Evolutionary conservation across 352 stramenopile species (phyloP).

Genomic region (Phytophthora citrophthora): DNA sequence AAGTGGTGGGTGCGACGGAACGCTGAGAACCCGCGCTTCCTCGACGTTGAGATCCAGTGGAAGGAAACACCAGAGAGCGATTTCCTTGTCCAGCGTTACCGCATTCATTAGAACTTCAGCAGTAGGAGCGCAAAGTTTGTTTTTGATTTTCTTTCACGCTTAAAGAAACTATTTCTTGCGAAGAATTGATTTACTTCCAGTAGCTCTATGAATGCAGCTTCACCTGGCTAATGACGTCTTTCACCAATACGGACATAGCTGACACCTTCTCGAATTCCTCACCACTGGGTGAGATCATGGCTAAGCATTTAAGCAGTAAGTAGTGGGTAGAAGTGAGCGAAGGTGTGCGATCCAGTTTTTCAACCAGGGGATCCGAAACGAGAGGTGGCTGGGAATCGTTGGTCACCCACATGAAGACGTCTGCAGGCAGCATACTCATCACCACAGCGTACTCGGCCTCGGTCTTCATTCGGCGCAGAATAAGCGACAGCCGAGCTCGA

Average conservation of each 20-base stretch:
- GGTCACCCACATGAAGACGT: slow-evolving; percentile 80
- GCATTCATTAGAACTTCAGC: slow-evolving; percentile 69
- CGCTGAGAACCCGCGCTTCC: slow-evolving; percentile 92
- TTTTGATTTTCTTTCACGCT: slow-evolving; percentile 28
- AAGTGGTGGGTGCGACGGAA: slow-evolving; percentile 91
- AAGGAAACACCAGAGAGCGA: slow-evolving; percentile 48
- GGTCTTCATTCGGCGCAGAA: slow-evolving; percentile 79
- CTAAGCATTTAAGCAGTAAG: slow-evolving; percentile 71
- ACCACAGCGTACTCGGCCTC: slow-evolving; percentile 77
- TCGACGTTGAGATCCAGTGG: slow-evolving; percentile 92
- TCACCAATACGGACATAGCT: slow-evolving; percentile 85
- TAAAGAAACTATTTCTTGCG: slow-evolving; percentile 20
- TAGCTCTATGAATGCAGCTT: slow-evolving; percentile 49
- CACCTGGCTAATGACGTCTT: slow-evolving; percentile 77
- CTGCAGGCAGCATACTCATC: slow-evolving; percentile 84
- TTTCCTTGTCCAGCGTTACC: slow-evolving; percentile 69
- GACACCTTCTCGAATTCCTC: slow-evolving; percentile 72
- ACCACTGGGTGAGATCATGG: slow-evolving; percentile 47
- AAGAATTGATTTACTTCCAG: slow-evolving; percentile 1
- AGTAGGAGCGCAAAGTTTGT: slow-evolving; percentile 13
- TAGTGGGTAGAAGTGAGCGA: slow-evolving; percentile 83
- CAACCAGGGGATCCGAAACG: slow-evolving; percentile 62
- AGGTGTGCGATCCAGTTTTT: slow-evolving; percentile 67
- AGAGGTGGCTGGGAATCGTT: slow-evolving; percentile 59
- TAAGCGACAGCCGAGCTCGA: slow-evolving; percentile 70